Base-by-base conservation (phyloP, 2,329 filamentous ascomycete species). In the Penicillium vulpinum region DNA sequence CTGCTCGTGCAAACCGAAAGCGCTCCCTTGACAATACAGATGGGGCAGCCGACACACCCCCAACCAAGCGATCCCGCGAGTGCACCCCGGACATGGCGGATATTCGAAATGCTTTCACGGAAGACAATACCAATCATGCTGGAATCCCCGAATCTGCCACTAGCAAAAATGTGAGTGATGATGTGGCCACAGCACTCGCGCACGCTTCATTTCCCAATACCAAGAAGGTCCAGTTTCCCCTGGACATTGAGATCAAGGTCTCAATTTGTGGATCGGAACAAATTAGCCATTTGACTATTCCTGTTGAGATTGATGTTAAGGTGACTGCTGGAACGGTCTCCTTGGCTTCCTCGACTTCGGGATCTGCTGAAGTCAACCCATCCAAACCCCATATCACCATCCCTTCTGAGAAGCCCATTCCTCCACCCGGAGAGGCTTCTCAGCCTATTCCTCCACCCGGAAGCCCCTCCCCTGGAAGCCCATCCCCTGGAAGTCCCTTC, bases 61-160 rank as follows among this genome's bases (percentile, higher is more conserved):
- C 72, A 56, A 72, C 73, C 60, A 79, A 79, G 62, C 70, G 77
- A 58, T 79, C 77, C 29, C 75, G 76, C 56, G 76, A 78, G 54
- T 66, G 71, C 35, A 73, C 70, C 39, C 69, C 70, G n/a, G 72
- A 51, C 13, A 38, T n/a, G n/a, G n/a, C n/a, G n/a, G n/a, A n/a
- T n/a, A n/a, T 51, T 13, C 31, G 7, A 35, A 36, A 35, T 7
- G 22, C 47, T 49, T 18, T 22, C n/a, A n/a, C 47, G 31, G 36
- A 54, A 54, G 57, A 38, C 40, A 61, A 54, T 33, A 59, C 51
- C 59, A 57, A 48, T 43, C 43, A 50, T 46, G 35, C 56, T 26
- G 40, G 43, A 38, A 21, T 29, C 13, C 16, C 29, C 26, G 18
- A 31, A 11, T 24, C 53, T 50, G n/a, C 13, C 13, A 15, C n/a